Evolutionary conservation across 2,329 filamentous ascomycete genomes (phyloP), one percentile per base, ranked within the genome.

Genomic region (Xylariaceae sp.): DNA sequence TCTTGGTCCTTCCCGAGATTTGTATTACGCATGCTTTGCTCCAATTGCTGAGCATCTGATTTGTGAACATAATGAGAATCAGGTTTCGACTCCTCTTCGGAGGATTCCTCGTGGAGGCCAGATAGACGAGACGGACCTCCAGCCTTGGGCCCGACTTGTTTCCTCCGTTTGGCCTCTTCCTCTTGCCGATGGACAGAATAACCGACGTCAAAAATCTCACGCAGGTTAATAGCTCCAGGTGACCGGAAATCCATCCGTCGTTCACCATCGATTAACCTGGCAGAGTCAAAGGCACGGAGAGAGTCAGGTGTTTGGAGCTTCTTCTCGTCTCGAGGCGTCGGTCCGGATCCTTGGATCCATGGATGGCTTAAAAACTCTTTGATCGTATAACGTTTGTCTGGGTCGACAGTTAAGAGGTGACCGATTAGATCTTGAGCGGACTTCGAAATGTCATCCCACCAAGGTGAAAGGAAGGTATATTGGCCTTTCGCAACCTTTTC

Each of bases 401-500:
- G 94, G 63, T 99, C 92, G 55, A 99, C 94, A 0, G 91, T 95
- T 57, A 99, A 77, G 0, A 99, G 83, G 72, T 99, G 94, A 4
- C 89, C 91, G 53, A 99, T 93, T 8, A 99, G 79, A 66, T 99
- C 93, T 72, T 97, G 91, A 0, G 94, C 94, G 3, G 91, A 87
- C 71, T 94, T 92, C 56, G 93, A 97, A 57, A 99, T 97, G 53
- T 97, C 92, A 64, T 99, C 94, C 94, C 94, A 99, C 94, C 94
- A 99, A 0, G 94, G 94, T 2, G 93, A 97, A 36, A 99, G 77
- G 77, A 99, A 99, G 0, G 94, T 97, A 72, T 94, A 99, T 75
- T 97, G 92, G 42, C 94, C 94, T 67, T 90, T 88, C 24, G 94
- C 94, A 15, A 99, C 94, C 79, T 99, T 99, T 70, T 99, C 93